These are phyloP conservation scores for Chlorella vulgaris DNA, from an alignment of 139 green algal species.

Conservation along the genomic window DNA sequence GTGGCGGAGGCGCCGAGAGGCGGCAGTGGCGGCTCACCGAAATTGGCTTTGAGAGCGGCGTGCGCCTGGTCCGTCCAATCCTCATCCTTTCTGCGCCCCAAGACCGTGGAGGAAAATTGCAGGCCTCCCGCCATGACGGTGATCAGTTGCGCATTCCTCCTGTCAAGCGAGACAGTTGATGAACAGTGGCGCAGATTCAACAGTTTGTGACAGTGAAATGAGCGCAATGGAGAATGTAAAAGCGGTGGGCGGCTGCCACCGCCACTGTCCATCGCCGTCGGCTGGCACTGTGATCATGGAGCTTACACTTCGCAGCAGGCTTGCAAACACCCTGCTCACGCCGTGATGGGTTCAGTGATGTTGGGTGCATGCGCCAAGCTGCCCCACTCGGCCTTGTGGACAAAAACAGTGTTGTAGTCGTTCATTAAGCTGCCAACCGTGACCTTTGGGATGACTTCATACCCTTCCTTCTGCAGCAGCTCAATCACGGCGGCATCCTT, in stretches of 20 bases:
- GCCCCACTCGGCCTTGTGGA: neutral
- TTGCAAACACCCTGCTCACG: no score
- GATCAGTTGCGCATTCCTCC: no score
- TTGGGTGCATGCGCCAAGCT: neutral
- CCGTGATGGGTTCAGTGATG: no score
- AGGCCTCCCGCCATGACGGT: neutral
- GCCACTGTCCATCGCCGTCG: no score
- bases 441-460: neutral
- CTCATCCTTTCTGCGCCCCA: neutral
- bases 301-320: no score
- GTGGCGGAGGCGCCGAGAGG: neutral
- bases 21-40: neutral
- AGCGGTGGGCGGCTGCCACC: no score
- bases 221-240: no score
- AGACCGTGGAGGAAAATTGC: neutral
- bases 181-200: no score
- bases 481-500: neutral
- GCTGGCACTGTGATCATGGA: no score
- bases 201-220: no score
- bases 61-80: neutral
- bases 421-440: no score
- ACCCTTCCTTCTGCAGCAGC: neutral
- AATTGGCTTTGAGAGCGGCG: neutral
- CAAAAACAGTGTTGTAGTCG: neutral
- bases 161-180: no score